Evolutionary conservation across 2,329 filamentous ascomycete species (phyloP).

Genomic region (Penicillium psychrosexuale): DNA sequence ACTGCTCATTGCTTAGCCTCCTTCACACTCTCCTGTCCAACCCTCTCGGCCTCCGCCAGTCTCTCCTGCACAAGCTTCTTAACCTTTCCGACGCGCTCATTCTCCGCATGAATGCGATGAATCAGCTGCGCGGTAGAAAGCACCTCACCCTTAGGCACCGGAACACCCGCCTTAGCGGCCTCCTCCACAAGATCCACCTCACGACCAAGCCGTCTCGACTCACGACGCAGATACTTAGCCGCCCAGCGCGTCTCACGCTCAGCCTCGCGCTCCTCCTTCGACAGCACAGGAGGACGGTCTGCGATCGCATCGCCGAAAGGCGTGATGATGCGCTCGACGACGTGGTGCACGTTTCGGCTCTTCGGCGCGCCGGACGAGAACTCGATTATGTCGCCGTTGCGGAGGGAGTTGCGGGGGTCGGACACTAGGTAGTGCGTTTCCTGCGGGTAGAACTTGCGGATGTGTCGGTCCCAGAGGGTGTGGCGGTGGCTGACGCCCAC

Average conservation of each 20-base stretch:
- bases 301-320: constrained; percentile 39
- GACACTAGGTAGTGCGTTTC: constrained; percentile 35
- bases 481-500: constrained; percentile 38
- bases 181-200: constrained; percentile 16
- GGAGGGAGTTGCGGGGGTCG: constrained; percentile 42
- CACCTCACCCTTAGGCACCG: constrained; percentile 1
- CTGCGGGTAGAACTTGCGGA: constrained; percentile 39
- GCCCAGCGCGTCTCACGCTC: constrained; percentile 31
- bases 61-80: constrained; percentile 29
- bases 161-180: constrained; percentile 26
- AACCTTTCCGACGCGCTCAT: constrained; percentile 23
- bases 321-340: constrained; percentile 44
- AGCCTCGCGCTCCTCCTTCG: constrained; percentile 34
- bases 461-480: constrained; percentile 35
- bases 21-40: not conserved
- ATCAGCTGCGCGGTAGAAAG: constrained; percentile 28
- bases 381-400: constrained; percentile 45
- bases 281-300: constrained; percentile 37
- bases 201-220: constrained; percentile 24
- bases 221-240: constrained; percentile 32
- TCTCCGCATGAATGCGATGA: constrained; percentile 18
- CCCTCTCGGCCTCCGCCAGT: not conserved
- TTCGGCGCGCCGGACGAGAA: constrained; percentile 42
- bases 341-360: constrained; percentile 39
- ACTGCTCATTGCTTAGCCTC: not conserved